phyloP scores from a whole-genome alignment of 768 basidiomycete genomes.

The Suillus luteus region DNA sequence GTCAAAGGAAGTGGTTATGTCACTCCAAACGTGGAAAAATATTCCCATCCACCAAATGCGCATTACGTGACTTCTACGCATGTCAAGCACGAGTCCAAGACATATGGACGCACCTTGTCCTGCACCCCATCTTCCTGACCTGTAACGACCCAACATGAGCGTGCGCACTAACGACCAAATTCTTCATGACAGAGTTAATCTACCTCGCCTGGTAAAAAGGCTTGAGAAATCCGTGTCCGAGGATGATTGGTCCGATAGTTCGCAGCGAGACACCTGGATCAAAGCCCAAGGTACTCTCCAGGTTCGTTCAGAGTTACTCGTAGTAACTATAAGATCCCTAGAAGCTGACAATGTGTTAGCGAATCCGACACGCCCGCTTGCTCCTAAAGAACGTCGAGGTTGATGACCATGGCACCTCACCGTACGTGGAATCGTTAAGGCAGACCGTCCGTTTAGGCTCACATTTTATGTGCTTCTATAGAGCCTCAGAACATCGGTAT shows the following conservation, averaged over 20 bases:
- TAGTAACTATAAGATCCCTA: not conserved
- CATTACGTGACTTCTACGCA: not conserved
- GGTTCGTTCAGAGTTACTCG: conserved; percentile 37
- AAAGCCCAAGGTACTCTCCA: conserved; percentile 57
- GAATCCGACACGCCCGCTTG: conserved; percentile 55
- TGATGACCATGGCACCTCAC: conserved; percentile 44
- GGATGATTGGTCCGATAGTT: conserved; percentile 35
- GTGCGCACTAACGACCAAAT: conserved; percentile 31
- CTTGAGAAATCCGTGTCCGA: conserved; percentile 56
- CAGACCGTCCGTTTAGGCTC: conserved; percentile 8
- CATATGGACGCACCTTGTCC: conserved; percentile 1
- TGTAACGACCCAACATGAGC: conserved; percentile 22
- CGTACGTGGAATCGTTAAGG: conserved; percentile 36
- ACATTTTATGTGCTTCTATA: conserved; percentile 25
- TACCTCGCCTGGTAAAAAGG: conserved; percentile 57
- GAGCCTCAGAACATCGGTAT: conserved; percentile 45
- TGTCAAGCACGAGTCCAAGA: not conserved
- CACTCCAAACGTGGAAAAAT: conserved; percentile 22
- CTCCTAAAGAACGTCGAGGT: conserved; percentile 61
- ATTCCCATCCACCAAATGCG: conserved; percentile 23
- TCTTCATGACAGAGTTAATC: conserved; percentile 68
- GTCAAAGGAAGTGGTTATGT: not conserved
- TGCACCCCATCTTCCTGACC: conserved; percentile 11
- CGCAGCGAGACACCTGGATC: conserved; percentile 47
- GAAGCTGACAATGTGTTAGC: conserved; percentile 29